Evolutionary conservation across 306 rosid genomes (phyloP), one percentile per base, ranked within the genome.

Genomic region (Dryas drummondii): DNA sequence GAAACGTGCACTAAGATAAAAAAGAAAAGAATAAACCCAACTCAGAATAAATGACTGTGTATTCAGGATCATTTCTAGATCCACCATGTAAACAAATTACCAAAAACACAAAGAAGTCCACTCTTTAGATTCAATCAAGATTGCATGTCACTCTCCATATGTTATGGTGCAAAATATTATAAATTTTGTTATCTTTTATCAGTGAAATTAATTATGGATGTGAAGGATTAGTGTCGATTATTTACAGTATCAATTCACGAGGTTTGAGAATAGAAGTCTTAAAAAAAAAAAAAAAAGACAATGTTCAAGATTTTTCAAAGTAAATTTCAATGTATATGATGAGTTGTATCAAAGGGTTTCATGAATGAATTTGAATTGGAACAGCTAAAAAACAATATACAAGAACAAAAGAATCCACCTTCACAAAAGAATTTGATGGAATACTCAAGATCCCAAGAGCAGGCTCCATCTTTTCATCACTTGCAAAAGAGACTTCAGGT

Each of bases 391-490:
- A 45, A 47, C 51, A 52, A 66, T 46, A 37, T 14, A 46, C 51
- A 41, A 75, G 32, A 70, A 54, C 63, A 71, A 32, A 81, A 82
- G 48, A 64, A 55, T 61, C 10, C 47, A 96, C 99, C 99, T 96
- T 96, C 49, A 96, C 98, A 82, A 96, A 96, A 82, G 99, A 90
- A 90, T 96, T 92, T 70, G 99, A 96, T 5, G 99, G 99, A 81
- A 96, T 92, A 84, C 98, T 81, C 83, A 96, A 89, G 85, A 96
- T 96, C 62, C 99, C 99, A 83, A 89, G 87, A 74, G 98, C 99
- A 80, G 99, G 99, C 75, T 96, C 99, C 99, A 96, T 96, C 86
- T 84, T 92, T 78, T 96, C 96, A 82, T 92, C 99, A 82, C 92
- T 96, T 40, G 98, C 94, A 71, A 96, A 96, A 55, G 98, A 86